Base-by-base conservation (phyloP, 139 green algal species). In the Haematococcus sp. region DNA sequence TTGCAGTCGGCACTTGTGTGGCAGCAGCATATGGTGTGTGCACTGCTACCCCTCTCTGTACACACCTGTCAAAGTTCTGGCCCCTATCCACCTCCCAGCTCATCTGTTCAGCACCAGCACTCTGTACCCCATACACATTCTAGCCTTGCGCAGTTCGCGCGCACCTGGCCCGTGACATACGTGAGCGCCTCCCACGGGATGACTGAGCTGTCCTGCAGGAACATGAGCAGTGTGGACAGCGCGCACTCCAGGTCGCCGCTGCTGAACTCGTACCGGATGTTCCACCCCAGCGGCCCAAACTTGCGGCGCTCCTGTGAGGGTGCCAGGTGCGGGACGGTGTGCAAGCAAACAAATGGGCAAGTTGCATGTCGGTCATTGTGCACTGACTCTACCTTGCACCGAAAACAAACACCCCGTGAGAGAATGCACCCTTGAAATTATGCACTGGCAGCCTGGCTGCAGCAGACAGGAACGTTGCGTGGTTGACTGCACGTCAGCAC, bases 201-300 rank as follows among this genome's bases (percentile, higher is more conserved):
- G 59, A 15, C 32, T 51, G 67, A 20, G 25, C 40, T 40, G 34
- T 43, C 43, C 28, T 34, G 34, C 56, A 69, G 17, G 49, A 91
- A 89, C 77, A 91, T 90, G 25, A 73, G 70, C 52, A 94, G 75
- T n/a, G 82, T 91, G 32, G 75, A 76, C 66, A 93, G 71, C 2
- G 83, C 86, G 73, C 86, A 94, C 40, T 89, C 78, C 28, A 97
- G 58, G 81, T 97, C 92, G 19, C 74, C 70, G 9, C 87, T 51
- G 66, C 73, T 90, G 81, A 97, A 97, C 33, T 91, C 89, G 71
- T 95, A 95, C n/a, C 71, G 75, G 31, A 92, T 87, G 76, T 95
- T 97, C 92, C 92, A 97, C 2, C 92, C 92, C 5, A 95, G 78
- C 0, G 88, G 72, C 1, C 92, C 92, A 77, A 91, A 97, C 78